Base-by-base conservation (phyloP, 352 stramenopile species). In the Peronosclerospora sorghi region DNA sequence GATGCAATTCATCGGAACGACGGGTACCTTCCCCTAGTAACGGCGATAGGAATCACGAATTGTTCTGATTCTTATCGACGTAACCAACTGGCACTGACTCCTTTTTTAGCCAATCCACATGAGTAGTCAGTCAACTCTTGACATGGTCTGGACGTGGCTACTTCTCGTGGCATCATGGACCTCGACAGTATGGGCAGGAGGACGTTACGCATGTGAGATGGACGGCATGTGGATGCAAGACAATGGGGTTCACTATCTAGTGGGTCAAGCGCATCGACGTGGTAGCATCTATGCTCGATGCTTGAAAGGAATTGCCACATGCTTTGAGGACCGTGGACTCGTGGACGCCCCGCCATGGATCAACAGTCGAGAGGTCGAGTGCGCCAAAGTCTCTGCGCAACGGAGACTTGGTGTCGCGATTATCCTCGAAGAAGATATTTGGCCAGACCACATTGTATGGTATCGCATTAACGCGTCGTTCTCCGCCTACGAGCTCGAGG, bases 381-480 rank as follows among this genome's bases (percentile, higher is more conserved):
- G 72, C 51, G 26, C 34, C 5, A 38, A 57, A 1, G 42, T 43
- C 8, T 45, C 53, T 14, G 55, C 55, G 2, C 45, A 66, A 4
- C 53, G 73, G 0, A 46, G 66, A 41, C 50, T 88, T 28, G 75
- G 75, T 36, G 63, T 88, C 5, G 62, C 70, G 4, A 71, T 81
- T 19, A 64, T 70, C 8, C 18, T 77, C 19, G 36, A 65, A 37
- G 67, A 82, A 27, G 66, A 81, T 24, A 51, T 77, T n/a, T 88
- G 75, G 75, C 75, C 75, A 1, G 56, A 82, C 10, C 59, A 67
- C 8, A 67, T 81, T 24, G 45, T 88, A 20, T 88, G 69, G 59
- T 88, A 88, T 48, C 63, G 70, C 35, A 67, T 88, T 40, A 74
- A 56, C 37, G 61, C 45, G 12, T 61, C 58, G 12, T 84, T 84